Percentiles rank a stretch among this genome's conserved stretches.
Conservation (phyloP, 805 yeast genomes). For the Saccharomycopsis sp. region DNA sequence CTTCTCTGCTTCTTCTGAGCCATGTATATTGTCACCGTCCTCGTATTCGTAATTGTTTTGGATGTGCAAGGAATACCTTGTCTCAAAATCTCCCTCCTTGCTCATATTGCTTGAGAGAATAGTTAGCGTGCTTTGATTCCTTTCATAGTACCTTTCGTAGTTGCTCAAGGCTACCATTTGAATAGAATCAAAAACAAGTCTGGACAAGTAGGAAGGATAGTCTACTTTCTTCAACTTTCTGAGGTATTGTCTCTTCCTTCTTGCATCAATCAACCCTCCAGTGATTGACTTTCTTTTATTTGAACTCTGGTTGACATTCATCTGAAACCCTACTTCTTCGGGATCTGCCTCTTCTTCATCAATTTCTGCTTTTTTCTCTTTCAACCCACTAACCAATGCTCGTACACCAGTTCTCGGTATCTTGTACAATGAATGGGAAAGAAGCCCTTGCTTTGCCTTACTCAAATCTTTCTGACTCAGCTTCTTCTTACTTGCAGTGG, state of each 20-base stretch:
- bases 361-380: conserved; percentile 30
- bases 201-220: conserved; percentile 17
- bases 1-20: conserved; percentile 22
- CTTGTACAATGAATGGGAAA: conserved; percentile 39
- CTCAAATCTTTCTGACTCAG: too few species aligned
- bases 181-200: conserved; percentile 8
- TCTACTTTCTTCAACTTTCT: conserved; percentile 5
- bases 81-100: conserved; percentile 11
- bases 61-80: conserved; percentile 13
- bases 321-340: too few species aligned
- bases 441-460: conserved; percentile 21
- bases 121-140: conserved; percentile 26
- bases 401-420: conserved; percentile 59
- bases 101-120: conserved; percentile 26
- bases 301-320: conserved; percentile 27
- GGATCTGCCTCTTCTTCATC: conserved; percentile 22
- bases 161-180: conserved; percentile 11
- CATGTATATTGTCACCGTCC: conserved; percentile 28
- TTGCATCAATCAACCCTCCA: conserved; percentile 25
- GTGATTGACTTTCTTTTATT: conserved; percentile 26
- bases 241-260: not conserved
- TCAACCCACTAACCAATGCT: conserved; percentile 52
- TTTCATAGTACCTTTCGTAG: conserved; percentile 22
- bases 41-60: conserved; percentile 26
- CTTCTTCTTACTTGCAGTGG: too few species aligned